A percentile compares a stretch with the other conserved stretches of the same genome.
Conservation (phyloP, 768 basidiomycete genomes). For the Cystobasidium tubakii region DNA sequence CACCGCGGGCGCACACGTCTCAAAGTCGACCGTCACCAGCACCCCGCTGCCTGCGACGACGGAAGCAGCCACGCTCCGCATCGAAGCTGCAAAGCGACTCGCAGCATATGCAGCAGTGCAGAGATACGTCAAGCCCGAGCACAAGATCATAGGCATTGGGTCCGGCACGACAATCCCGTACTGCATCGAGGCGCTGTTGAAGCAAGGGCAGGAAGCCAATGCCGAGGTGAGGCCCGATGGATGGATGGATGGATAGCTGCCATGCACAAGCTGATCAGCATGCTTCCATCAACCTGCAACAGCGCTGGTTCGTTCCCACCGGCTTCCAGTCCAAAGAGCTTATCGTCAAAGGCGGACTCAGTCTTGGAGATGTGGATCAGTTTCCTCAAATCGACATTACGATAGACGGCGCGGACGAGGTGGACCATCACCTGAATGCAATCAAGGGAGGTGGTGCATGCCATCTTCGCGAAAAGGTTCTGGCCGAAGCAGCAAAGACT, state of each 20-base stretch:
- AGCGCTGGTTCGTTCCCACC: constrained; percentile 42
- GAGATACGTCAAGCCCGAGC: constrained; percentile 70
- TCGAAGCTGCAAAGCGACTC: constrained; percentile 79
- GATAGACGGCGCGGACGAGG: constrained; percentile 57
- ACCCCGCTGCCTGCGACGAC: constrained; percentile 25
- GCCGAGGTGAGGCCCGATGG: constrained; percentile 49
- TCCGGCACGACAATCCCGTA: constrained; percentile 62
- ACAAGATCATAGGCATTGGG: constrained; percentile 58
- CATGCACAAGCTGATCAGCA: neutral
- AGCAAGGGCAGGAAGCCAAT: constrained; percentile 72
- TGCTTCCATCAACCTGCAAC: neutral
- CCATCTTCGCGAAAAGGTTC: constrained; percentile 91
- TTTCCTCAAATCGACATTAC: constrained; percentile 82
- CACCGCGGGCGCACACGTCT: constrained; percentile 13
- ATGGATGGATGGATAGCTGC: neutral
- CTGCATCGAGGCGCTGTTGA: constrained; percentile 86
- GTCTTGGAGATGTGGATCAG: constrained; percentile 45
- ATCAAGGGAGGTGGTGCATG: constrained; percentile 92
- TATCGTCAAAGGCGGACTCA: constrained; percentile 63
- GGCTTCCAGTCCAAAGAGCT: constrained; percentile 96
- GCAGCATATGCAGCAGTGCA: constrained; percentile 95
- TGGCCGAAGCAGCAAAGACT: constrained; percentile 90
- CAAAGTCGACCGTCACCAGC: constrained; percentile 24
- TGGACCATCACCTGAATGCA: constrained; percentile 62
- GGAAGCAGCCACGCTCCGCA: constrained; percentile 40